Evolutionary conservation across 2,329 filamentous ascomycete genomes (phyloP), one percentile per base, ranked within the genome.

Genomic region (Alternaria atra): DNA sequence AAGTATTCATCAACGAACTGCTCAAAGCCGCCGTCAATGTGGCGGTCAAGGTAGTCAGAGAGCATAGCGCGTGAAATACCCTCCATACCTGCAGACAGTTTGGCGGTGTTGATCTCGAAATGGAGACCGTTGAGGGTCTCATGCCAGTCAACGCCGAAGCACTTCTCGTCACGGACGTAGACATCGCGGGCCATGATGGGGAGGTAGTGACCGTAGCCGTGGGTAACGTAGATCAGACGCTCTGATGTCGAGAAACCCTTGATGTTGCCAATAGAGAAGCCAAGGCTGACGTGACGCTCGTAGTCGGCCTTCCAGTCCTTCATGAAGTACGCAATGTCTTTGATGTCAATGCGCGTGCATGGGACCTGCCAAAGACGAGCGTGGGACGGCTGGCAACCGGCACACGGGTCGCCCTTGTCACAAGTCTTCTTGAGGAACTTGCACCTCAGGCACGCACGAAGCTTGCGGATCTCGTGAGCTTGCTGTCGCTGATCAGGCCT

Each of bases 341-440:
- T 97, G 85, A 98, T 98, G 80, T 97, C 94, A 75, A 97, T 97
- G 64, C 94, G 91, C 40, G 94, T 98, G 85, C 94, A 98, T 63
- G 94, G 94, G 44, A 98, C 94, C 82, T 97, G 94, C 94, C 94
- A 98, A 53, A 98, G 85, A 66, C 94, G 90, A 65, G 94, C 94
- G 79, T 98, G 94, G 20, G 94, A 97, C 52, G 94, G 94, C 82
- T 97, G 92, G 83, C 94, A 98, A 48, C 94, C 94, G 73, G 90
- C 91, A 80, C 94, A 98, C 59, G 94, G 94, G 83, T 97, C 94
- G 66, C 94, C 94, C 84, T 96, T 97, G 81, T 98, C 94, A 77
- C 94, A 98, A 50, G 94, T 97, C 87, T 98, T 98, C 87, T 98
- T 98, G 79, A 98, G 85, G 84, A 97, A 98, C 83, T 97, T 97